Evolutionary conservation across 2,329 filamentous ascomycete species (phyloP).

Genomic region (Aureobasidium sp.): DNA sequence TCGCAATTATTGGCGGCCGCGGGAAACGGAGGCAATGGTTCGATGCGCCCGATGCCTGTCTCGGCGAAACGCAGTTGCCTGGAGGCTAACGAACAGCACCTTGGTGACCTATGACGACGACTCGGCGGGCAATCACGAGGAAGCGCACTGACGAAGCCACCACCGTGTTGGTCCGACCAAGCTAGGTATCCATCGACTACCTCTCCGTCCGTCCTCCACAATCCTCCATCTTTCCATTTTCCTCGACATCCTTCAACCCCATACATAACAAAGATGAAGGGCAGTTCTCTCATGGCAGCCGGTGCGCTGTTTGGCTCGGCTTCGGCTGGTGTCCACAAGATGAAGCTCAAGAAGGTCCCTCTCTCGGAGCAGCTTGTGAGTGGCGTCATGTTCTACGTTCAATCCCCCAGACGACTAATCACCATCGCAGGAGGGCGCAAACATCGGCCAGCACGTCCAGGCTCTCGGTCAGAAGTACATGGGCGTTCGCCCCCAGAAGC

Average conservation of each 20-base stretch:
- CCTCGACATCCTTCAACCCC: background rate
- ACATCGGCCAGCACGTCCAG: constrained; percentile 73
- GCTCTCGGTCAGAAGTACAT: constrained; percentile 94
- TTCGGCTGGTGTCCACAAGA: constrained; percentile 82
- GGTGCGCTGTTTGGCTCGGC: constrained; percentile 75
- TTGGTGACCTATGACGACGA: background rate
- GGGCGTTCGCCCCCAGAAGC: constrained; percentile 64
- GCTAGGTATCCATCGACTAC: constrained; percentile 4
- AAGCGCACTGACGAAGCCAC: background rate
- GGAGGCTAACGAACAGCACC: background rate
- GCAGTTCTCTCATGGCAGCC: constrained; percentile 68
- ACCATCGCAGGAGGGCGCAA: constrained; percentile 57
- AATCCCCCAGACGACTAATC: constrained; percentile 21
- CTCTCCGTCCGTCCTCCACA: constrained; percentile 9
- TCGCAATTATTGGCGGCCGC: constrained; percentile 8
- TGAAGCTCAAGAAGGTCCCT: constrained; percentile 96
- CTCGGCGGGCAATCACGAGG: background rate
- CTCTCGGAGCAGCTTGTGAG: constrained; percentile 85
- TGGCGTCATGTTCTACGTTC: constrained; percentile 20
- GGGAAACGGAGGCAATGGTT: background rate
- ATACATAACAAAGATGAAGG: constrained; percentile 61
- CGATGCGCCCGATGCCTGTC: background rate
- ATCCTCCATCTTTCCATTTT: background rate
- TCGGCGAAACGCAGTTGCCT: background rate
- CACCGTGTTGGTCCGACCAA: constrained; percentile 7